phyloP scores from a whole-genome alignment of 805 yeast genomes.

The Brettanomyces bruxellensis region DNA sequence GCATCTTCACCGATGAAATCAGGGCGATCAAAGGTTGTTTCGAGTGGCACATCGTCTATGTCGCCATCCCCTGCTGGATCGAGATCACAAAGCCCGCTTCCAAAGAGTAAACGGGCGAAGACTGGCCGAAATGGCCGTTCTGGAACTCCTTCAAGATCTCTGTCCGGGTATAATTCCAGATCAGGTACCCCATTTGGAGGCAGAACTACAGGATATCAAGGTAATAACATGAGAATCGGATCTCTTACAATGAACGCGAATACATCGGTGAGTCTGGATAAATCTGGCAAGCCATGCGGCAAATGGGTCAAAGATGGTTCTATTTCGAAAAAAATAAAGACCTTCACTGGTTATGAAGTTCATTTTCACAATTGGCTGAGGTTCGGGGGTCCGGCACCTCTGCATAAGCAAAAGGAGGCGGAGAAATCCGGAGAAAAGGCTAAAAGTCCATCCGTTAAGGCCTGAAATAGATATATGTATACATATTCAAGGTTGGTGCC shows the following conservation, averaged over 20 bases:
- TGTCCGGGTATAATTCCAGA: not conserved
- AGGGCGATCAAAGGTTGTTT: not conserved
- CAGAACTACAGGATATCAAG: not conserved
- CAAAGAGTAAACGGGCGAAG: not conserved
- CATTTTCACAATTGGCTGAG: constrained; percentile 16
- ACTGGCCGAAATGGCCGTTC: not conserved
- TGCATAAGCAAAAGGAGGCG: not conserved
- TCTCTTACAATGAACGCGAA: constrained; percentile 19
- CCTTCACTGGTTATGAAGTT: constrained; percentile 21
- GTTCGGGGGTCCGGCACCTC: not conserved
- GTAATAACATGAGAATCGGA: constrained; percentile 11
- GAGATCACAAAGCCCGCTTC: not conserved
- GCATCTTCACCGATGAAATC: not conserved
- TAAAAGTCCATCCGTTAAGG: too few species aligned
- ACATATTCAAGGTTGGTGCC: too few species aligned
- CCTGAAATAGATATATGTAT: too few species aligned
- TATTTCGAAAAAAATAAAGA: constrained; percentile 9
- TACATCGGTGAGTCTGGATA: constrained; percentile 19
- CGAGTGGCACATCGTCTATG: not conserved
- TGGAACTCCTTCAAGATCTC: not conserved
- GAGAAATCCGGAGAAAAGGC: not conserved
- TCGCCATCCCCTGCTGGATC: not conserved
- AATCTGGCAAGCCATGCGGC: constrained; percentile 5
- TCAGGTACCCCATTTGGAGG: not conserved
- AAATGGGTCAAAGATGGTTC: constrained; percentile 5